Evolutionary conservation across 768 basidiomycete genomes (phyloP).

Genomic region (Boletus rubroflammeus): DNA sequence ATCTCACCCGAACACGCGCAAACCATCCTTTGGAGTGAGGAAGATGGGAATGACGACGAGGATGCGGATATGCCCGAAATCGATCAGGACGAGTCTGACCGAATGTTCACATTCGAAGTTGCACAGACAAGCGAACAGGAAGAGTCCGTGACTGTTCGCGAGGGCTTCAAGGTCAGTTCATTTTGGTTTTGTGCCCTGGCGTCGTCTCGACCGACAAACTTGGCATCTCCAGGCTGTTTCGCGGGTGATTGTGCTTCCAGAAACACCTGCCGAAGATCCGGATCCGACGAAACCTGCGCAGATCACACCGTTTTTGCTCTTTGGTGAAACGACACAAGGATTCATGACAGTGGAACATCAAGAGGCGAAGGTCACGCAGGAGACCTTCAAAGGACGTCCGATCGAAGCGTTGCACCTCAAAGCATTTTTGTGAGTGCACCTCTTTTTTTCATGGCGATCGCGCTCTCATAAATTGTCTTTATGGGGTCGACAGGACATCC

Average conservation of each 20-base stretch:
- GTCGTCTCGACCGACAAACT: background rate
- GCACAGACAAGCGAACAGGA: constrained; percentile 53
- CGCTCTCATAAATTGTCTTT: background rate
- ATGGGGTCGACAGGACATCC: constrained; percentile 9
- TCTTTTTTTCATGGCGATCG: background rate
- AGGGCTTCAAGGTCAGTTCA: constrained; percentile 45
- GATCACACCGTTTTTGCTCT: constrained; percentile 31
- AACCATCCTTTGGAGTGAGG: constrained; percentile 43
- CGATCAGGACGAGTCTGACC: constrained; percentile 42
- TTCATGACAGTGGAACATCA: constrained; percentile 35
- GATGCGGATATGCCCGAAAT: constrained; percentile 24
- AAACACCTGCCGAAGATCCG: constrained; percentile 3
- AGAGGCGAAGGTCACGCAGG: constrained; percentile 5
- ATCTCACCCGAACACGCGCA: constrained; percentile 46
- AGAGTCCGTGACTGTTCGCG: constrained; percentile 41
- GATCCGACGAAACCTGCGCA: constrained; percentile 1
- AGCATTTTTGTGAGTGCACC: constrained; percentile 15
- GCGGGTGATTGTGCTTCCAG: constrained; percentile 8
- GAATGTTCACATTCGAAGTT: constrained; percentile 53
- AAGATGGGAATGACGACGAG: constrained; percentile 29
- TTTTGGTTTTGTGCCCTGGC: background rate
- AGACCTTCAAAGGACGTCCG: background rate
- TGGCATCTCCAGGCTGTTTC: constrained; percentile 2
- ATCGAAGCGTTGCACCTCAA: constrained; percentile 14
- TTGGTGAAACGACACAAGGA: constrained; percentile 40